Evolutionary conservation across 2,329 filamentous ascomycete genomes (phyloP), one percentile per base, ranked within the genome.

Genomic region (Exophiala mesophila): DNA sequence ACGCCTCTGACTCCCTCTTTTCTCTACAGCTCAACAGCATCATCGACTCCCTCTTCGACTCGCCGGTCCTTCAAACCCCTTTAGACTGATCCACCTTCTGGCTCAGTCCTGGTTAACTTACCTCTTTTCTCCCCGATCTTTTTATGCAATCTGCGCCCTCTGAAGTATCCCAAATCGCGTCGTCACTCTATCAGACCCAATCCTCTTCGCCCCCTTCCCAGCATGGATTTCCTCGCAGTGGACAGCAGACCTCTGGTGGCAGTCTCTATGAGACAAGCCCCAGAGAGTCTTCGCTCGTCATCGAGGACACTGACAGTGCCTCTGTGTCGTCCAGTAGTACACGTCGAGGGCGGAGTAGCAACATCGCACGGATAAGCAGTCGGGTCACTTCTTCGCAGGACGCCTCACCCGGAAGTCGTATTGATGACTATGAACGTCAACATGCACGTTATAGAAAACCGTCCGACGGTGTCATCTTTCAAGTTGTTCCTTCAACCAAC

Each of bases 91-190:
- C 71, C 69, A 69, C 41, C 47, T 48, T 52, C 64, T 71, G 73
- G 76, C 69, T 79, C 77, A 73, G 77, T 80, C 75, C 60, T 58
- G 56, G 57, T 54, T 54, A 55, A 53, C 55, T 51, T 45, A 38
- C 45, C 53, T 52, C 47, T 52, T 45, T 58, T 55, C 55, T 53
- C 55, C 57, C 59, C 63, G 60, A 59, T 47, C 63, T 62, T 81
- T 82, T 74, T 81, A 82, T 82, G 78, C 78, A 78, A 73, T 63
- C 78, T 71, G 77, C 74, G 74, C 64, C 69, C 57, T 58, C 68
- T 59, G 63, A 70, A 67, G 65, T 65, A 62, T 66, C 62, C 60
- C 68, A 69, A 65, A 66, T 67, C 63, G 64, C 62, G 56, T 58
- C 59, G 47, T 57, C 61, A 54, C 51, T 63, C 57, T 59, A 67